Conservation (phyloP, 345 rosid species). For the Moringa oleifera region DNA sequence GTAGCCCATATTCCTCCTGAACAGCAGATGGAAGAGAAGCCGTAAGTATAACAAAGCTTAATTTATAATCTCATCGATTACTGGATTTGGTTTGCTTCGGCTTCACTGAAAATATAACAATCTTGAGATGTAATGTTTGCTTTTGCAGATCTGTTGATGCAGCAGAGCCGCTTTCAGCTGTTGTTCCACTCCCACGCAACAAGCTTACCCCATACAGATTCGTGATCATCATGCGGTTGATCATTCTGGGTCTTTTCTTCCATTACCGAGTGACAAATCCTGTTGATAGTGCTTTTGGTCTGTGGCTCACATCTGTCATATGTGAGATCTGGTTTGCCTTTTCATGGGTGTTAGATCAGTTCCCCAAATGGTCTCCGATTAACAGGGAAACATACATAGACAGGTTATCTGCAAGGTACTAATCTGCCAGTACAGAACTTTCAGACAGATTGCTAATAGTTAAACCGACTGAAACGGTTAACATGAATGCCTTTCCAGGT, state of each 20-base stretch:
- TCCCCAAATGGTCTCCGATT: conserved; percentile 94
- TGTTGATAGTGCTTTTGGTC: conserved; percentile 74
- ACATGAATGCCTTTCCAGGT: conserved; percentile 34
- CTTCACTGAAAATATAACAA: background rate
- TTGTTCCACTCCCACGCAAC: conserved; percentile 57
- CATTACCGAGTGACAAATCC: conserved; percentile 88
- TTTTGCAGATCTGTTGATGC: conserved; percentile 54
- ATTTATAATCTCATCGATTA: too few species aligned
- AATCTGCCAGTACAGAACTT: background rate
- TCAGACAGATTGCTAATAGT: background rate
- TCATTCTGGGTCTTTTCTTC: conserved; percentile 89
- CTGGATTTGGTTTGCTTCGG: conserved; percentile 8
- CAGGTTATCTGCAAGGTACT: conserved; percentile 80
- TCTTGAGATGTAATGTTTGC: conserved; percentile 6
- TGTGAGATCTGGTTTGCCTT: conserved; percentile 99
- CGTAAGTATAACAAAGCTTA: conserved; percentile 30
- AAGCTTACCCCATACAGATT: conserved; percentile 74
- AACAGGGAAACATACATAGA: conserved; percentile 63
- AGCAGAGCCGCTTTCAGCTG: conserved; percentile 58
- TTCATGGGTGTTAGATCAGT: conserved; percentile 99
- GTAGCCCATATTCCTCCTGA: conserved; percentile 66
- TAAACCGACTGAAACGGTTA: conserved; percentile 10
- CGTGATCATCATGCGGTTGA: conserved; percentile 66
- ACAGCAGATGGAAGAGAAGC: conserved; percentile 85
- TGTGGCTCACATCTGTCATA: conserved; percentile 96